A percentile compares a stretch with the other conserved stretches of the same genome.
These are phyloP conservation scores for Mycena venus DNA, from an alignment of 768 basidiomycete species.

Conservation along the genomic window DNA sequence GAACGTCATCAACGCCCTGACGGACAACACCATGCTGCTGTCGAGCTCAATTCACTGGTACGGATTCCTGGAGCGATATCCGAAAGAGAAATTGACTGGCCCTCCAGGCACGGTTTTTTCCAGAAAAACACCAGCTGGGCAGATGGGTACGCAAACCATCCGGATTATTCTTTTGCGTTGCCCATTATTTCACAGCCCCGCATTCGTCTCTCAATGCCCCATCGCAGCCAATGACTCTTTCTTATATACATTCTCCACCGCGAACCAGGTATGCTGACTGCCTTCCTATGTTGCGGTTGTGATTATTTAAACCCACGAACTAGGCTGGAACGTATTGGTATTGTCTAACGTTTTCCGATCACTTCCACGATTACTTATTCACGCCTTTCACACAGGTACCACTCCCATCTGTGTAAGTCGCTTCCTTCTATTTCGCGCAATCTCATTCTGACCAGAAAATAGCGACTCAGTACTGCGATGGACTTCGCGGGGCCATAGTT, in stretches of 20 bases:
- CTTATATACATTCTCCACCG: background rate
- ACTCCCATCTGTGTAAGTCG: background rate
- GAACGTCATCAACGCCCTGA: slow-evolving; percentile 52
- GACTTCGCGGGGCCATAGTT: slow-evolving; percentile 57
- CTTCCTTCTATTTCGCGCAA: background rate
- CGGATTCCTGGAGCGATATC: background rate
- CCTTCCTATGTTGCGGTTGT: background rate
- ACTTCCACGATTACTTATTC: too few relatives aligned
- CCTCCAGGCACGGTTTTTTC: slow-evolving; percentile 50
- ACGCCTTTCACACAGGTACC: too few relatives aligned
- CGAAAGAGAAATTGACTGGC: background rate
- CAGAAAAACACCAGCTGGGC: slow-evolving; percentile 46
- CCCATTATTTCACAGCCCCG: background rate
- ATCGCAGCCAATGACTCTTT: slow-evolving; percentile 9
- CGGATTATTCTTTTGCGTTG: background rate
- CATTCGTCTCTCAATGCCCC: slow-evolving; percentile 17
- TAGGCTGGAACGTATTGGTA: background rate
- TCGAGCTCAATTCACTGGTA: slow-evolving; percentile 41
- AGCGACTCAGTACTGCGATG: slow-evolving; percentile 57
- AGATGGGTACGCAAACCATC: background rate
- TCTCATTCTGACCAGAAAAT: background rate
- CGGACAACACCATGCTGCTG: slow-evolving; percentile 51
- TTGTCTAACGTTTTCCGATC: background rate
- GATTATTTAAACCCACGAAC: background rate
- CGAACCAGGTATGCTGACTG: background rate